Evolutionary conservation across 495 filamentous ascomycete species (phyloP).

Genomic region (Lasiosphaeriaceae sp.): DNA sequence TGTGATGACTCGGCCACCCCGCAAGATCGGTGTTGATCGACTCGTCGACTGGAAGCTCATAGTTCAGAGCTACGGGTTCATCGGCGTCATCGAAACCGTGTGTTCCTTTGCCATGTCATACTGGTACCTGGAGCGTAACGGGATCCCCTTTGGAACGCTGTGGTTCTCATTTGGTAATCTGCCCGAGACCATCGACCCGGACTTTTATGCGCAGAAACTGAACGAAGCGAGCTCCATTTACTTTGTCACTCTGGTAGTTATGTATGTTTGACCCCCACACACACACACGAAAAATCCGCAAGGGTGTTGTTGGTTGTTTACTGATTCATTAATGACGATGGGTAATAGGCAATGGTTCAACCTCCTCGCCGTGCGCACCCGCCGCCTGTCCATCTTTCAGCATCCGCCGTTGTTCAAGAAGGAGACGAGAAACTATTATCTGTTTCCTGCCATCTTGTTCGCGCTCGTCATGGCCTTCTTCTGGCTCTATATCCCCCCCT

Average conservation of each 20-base stretch:
- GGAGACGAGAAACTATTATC: conserved; percentile 53
- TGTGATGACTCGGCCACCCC: conserved; percentile 56
- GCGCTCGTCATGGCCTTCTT: conserved; percentile 59
- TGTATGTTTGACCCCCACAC: conserved; percentile 41
- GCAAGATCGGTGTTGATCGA: conserved; percentile 55
- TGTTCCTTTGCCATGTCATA: conserved; percentile 62
- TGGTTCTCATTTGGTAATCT: conserved; percentile 58
- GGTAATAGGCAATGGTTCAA: conserved; percentile 62
- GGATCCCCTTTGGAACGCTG: conserved; percentile 53
- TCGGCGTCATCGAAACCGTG: conserved; percentile 58
- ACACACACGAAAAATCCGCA: no score
- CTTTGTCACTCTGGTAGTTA: conserved; percentile 69
- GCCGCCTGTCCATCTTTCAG: conserved; percentile 62
- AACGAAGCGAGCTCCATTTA: conserved; percentile 64
- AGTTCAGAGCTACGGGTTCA: conserved; percentile 59
- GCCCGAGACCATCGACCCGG: conserved; percentile 40
- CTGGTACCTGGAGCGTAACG: conserved; percentile 58
- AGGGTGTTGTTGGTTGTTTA: no score
- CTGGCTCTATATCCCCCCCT: conserved; percentile 56
- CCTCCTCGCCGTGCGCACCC: conserved; percentile 58
- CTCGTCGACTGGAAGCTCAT: conserved; percentile 64
- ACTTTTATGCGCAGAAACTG: conserved; percentile 43
- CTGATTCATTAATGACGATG: not conserved
- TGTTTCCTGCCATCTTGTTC: conserved; percentile 63
- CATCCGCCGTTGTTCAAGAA: conserved; percentile 59